These are phyloP conservation scores for Isoetes taiwanensis DNA, from an alignment of 75 land plant species.

Conservation along the genomic window DNA sequence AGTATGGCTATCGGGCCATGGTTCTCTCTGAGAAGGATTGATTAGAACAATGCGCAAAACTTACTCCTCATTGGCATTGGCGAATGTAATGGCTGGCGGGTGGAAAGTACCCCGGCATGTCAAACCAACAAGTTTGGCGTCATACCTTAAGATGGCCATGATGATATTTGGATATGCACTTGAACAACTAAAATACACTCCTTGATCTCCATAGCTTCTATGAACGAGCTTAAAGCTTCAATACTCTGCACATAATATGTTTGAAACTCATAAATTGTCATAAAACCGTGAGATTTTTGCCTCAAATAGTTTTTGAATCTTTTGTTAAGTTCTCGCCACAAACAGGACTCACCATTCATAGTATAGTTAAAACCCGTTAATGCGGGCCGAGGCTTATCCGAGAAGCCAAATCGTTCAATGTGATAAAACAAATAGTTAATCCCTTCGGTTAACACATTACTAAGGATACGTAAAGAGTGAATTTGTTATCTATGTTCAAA, in stretches of 20 bases:
- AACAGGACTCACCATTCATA: conserved; percentile 53
- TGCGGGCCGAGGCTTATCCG: conserved; percentile 83
- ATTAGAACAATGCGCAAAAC: conserved; percentile 53
- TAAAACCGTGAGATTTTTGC: neutral
- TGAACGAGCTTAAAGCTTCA: conserved; percentile 44
- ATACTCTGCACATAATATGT: conserved; percentile 41
- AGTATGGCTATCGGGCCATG: too few species aligned
- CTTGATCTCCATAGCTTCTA: conserved; percentile 32
- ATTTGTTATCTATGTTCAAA: neutral
- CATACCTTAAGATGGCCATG: too few species aligned
- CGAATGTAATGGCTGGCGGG: conserved; percentile 69
- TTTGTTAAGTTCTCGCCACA: too few species aligned
- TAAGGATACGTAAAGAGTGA: neutral
- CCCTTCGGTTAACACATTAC: neutral
- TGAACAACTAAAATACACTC: conserved; percentile 64
- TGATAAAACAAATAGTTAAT: neutral
- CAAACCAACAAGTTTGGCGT: too few species aligned
- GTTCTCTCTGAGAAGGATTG: conserved; percentile 65
- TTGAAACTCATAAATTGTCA: neutral
- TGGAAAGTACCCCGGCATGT: conserved; percentile 71
- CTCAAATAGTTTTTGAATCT: neutral
- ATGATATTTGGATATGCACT: conserved; percentile 20
- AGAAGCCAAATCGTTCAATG: conserved; percentile 86
- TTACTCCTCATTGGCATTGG: conserved; percentile 43
- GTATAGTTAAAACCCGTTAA: conserved; percentile 93